Percentiles rank a stretch among this genome's conserved stretches.
Evolutionary conservation across 2,329 filamentous ascomycete genomes (phyloP).

Genomic region (Penicillium capsulatum): DNA sequence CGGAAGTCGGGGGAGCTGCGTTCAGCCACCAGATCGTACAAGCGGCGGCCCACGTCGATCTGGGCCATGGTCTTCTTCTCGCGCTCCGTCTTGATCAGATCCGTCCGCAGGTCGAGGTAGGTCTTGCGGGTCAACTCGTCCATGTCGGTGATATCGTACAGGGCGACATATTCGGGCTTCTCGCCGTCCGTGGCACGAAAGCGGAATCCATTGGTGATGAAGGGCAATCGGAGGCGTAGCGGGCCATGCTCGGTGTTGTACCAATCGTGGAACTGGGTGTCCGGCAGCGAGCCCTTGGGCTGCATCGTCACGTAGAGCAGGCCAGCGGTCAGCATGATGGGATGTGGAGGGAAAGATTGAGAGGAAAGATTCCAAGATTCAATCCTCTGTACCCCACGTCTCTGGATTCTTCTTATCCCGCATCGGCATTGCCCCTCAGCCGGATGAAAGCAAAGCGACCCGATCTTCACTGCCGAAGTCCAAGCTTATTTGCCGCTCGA

Average conservation of each 20-base stretch:
- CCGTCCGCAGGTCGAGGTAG: conserved; percentile 54
- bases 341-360: background rate
- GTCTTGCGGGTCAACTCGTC: conserved; percentile 60
- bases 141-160: conserved; percentile 79
- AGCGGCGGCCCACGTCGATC: conserved; percentile 64
- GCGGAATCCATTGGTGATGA: conserved; percentile 72
- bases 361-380: conserved; percentile 1
- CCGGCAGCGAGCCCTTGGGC: conserved; percentile 61
- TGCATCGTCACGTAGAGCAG: conserved; percentile 86
- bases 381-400: background rate
- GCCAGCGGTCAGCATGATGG: conserved; percentile 50
- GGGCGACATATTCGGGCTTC: conserved; percentile 67
- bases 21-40: conserved; percentile 63
- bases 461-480: conserved; percentile 25
- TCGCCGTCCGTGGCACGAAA: conserved; percentile 64
- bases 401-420: background rate
- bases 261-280: conserved; percentile 79
- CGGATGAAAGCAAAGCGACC: conserved; percentile 23
- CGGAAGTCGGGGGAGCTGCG: conserved; percentile 55
- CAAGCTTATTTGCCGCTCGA: too few relatives aligned
- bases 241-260: conserved; percentile 94
- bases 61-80: conserved; percentile 61
- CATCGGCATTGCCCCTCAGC: conserved; percentile 16
- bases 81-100: conserved; percentile 53
- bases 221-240: conserved; percentile 68